Evolutionary conservation across 352 stramenopile species (phyloP).

Genomic region (Globisporangium perplexum): DNA sequence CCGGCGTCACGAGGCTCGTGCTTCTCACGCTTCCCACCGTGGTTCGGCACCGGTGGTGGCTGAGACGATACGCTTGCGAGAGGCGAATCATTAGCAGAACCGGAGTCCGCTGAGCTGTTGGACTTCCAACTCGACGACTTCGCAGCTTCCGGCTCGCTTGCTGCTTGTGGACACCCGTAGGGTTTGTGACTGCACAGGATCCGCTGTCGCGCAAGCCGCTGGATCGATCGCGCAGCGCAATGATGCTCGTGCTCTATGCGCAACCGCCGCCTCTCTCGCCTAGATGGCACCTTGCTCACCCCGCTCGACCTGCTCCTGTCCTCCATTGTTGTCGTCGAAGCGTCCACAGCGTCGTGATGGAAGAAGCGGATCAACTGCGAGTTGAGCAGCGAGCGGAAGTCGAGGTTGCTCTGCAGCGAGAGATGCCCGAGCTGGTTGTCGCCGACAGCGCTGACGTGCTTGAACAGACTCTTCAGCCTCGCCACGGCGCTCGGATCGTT

Average conservation of each 20-base stretch:
- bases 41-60: too few relatives aligned
- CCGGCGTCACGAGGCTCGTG: background rate
- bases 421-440: slow-evolving; percentile 56
- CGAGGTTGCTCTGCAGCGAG: slow-evolving; percentile 41
- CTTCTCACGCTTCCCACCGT: too few relatives aligned
- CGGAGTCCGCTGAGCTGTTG: background rate
- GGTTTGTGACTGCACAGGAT: background rate
- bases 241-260: slow-evolving; percentile 5
- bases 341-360: background rate
- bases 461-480: slow-evolving; percentile 42
- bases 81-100: background rate
- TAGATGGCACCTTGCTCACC: background rate
- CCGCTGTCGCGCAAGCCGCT: slow-evolving; percentile 15
- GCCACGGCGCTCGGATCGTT: background rate
- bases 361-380: slow-evolving; percentile 25
- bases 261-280: background rate
- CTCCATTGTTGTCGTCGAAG: background rate
- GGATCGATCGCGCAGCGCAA: slow-evolving; percentile 12
- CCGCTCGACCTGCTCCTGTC: slow-evolving; percentile 2
- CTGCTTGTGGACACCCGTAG: background rate
- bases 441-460: slow-evolving; percentile 44
- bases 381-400: slow-evolving; percentile 48
- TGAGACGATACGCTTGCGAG: too few relatives aligned
- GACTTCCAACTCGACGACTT: background rate
- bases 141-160: background rate